These are phyloP conservation scores for Malus hybrid DNA, from an alignment of 331 rosid genomes.

Conservation along the genomic window DNA sequence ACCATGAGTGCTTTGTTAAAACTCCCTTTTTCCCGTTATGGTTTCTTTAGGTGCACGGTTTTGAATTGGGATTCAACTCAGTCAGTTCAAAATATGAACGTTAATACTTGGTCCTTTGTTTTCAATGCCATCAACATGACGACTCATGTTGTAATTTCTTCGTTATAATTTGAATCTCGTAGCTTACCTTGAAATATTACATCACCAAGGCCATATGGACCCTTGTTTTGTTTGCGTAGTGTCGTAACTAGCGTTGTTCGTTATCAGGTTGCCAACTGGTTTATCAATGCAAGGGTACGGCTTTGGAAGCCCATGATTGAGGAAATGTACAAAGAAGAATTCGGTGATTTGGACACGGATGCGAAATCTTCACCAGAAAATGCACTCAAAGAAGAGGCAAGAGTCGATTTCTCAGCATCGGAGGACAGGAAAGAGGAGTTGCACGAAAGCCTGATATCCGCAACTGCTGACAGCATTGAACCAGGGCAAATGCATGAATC, in stretches of 20 bases:
- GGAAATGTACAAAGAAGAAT: constrained; percentile 17
- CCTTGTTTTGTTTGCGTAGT: not conserved
- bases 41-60: not conserved
- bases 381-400: constrained; percentile 21
- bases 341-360: constrained; percentile 58
- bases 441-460: constrained; percentile 21
- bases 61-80: not conserved
- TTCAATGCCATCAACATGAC: not conserved
- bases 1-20: too few relatives aligned
- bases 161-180: not conserved
- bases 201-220: not conserved
- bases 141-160: not conserved
- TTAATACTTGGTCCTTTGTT: too few relatives aligned
- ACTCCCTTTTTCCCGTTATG: too few relatives aligned
- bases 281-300: constrained; percentile 79
- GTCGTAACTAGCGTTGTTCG: not conserved
- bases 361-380: constrained; percentile 54
- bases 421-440: constrained; percentile 41
- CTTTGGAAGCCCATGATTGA: constrained; percentile 99
- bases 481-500: constrained; percentile 20
- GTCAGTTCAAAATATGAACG: not conserved
- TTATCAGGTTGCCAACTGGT: constrained; percentile 85
- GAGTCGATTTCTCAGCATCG: constrained; percentile 26
- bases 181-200: not conserved
- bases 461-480: constrained; percentile 14